Base-by-base conservation (phyloP, 2,329 filamentous ascomycete genomes). In the Pseudogymnoascus sp. region DNA sequence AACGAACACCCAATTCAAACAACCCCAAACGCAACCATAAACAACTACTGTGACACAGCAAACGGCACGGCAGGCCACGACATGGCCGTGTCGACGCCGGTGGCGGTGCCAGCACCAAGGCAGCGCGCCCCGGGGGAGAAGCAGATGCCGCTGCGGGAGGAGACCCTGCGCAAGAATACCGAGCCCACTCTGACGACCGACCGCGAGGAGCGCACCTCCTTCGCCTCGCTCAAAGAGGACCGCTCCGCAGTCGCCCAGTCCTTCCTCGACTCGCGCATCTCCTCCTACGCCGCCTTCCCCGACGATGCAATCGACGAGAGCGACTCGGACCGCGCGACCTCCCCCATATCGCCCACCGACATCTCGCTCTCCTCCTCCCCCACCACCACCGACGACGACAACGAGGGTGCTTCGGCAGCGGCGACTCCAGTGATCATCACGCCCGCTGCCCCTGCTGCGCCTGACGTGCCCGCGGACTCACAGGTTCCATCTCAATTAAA, bases 191-290 rank as follows among this genome's bases (percentile, higher is more conserved):
- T 38, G 7, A 66, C 44, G 4, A 65, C 65, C 17, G 69, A 70
- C 61, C 67, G 70, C 17, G 64, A 64, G n/a, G 71, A 72, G 17
- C 66, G 71, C 2, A 66, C 70, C 33, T 68, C 66, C 39, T 73
- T 73, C 64, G 72, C 71, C 35, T 70, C 68, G 63, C 66, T 69
- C 58, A 71, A 71, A 59, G 71, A 73, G 62, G 69, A 64, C 31
- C 63, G 65, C 38, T 62, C 63, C 0, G 69, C 68, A 7, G 61
- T 85, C 31, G 80, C 82, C 62, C 85, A 88, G 75, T 82, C 81
- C 62, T 88, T 88, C 66, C 86, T 84, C 59, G 80, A 80, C 61
- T 82, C 82, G 70, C 87, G 86, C 72, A 75, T 86, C 65, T 87
- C 84, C 36, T 84, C 81, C 62, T 86, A 85, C 69, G 77, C 77